These are phyloP conservation scores for Colletotrichum magnum DNA, from an alignment of 2,329 filamentous ascomycete species.

Conservation along the genomic window DNA sequence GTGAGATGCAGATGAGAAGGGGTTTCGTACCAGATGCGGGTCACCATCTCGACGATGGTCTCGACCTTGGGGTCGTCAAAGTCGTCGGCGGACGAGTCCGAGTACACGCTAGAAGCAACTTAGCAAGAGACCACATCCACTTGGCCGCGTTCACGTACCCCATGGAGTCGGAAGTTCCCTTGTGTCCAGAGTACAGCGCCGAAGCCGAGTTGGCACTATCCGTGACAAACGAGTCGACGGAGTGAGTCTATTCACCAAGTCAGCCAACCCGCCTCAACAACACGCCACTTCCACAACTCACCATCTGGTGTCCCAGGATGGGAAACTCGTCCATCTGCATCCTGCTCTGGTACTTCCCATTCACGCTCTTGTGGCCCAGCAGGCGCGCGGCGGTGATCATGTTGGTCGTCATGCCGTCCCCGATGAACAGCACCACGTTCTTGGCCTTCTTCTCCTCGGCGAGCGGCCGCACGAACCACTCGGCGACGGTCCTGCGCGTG, in stretches of 20 bases:
- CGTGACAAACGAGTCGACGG: conserved; percentile 87
- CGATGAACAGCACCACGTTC: conserved; percentile 89
- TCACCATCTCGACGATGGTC: conserved; percentile 85
- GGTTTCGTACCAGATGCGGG: conserved; percentile 75
- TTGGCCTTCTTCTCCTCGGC: conserved; percentile 80
- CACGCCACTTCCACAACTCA: conserved; percentile 47
- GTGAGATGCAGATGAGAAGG: too few species aligned
- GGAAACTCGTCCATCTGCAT: conserved; percentile 88
- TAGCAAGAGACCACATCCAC: background rate
- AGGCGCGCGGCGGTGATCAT: conserved; percentile 85
- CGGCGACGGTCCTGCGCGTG: conserved; percentile 75
- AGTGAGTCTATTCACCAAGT: conserved; percentile 71
- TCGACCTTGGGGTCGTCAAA: conserved; percentile 92
- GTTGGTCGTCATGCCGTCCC: conserved; percentile 78
- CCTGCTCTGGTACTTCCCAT: conserved; percentile 83
- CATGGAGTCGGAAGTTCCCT: conserved; percentile 85
- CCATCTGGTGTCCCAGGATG: conserved; percentile 86
- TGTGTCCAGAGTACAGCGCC: conserved; percentile 86
- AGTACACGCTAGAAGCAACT: conserved; percentile 71
- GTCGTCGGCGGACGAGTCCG: conserved; percentile 78
- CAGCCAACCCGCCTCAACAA: background rate
- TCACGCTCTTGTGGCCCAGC: conserved; percentile 85
- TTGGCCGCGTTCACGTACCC: conserved; percentile 59
- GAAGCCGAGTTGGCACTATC: conserved; percentile 89
- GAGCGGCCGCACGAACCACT: conserved; percentile 82